Conservation (phyloP, 345 rosid genomes). For the Aquilaria sinensis region DNA sequence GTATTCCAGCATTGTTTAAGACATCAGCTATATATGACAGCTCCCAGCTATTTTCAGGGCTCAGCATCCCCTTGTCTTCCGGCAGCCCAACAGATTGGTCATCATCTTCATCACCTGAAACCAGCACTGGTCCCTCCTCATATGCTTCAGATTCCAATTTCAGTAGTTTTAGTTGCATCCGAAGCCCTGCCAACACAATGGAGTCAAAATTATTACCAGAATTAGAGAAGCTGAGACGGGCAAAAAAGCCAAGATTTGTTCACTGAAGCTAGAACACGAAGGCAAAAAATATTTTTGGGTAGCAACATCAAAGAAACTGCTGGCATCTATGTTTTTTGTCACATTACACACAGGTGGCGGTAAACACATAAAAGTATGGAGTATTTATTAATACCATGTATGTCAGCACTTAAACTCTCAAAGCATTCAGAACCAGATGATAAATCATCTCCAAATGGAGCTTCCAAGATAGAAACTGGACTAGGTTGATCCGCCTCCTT, state of each 20-base stretch:
- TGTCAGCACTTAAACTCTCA: constrained; percentile 87
- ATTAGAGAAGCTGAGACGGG: no score
- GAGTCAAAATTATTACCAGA: neutral
- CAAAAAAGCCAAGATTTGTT: no score
- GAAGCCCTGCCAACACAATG: constrained; percentile 52
- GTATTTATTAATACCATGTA: constrained; percentile 49
- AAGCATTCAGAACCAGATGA: constrained; percentile 91
- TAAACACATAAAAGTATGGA: no score
- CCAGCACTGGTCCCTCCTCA: constrained; percentile 49
- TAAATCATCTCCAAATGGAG: constrained; percentile 63
- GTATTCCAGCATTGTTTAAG: constrained; percentile 40
- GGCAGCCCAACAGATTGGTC: constrained; percentile 26
- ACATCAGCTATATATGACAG: constrained; percentile 47
- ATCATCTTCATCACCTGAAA: constrained; percentile 73
- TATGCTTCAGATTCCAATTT: constrained; percentile 69
- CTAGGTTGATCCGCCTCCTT: constrained; percentile 96
- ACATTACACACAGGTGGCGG: no score
- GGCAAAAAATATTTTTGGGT: no score
- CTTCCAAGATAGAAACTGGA: constrained; percentile 87
- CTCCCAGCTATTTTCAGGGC: constrained; percentile 43
- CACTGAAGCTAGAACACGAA: no score
- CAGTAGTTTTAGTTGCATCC: constrained; percentile 88
- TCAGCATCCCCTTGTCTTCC: constrained; percentile 25
- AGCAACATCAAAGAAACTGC: no score
- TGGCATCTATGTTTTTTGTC: no score